Base-by-base conservation (phyloP, 192 early-diverging fungal genomes). In the Mortierella claussenii region DNA sequence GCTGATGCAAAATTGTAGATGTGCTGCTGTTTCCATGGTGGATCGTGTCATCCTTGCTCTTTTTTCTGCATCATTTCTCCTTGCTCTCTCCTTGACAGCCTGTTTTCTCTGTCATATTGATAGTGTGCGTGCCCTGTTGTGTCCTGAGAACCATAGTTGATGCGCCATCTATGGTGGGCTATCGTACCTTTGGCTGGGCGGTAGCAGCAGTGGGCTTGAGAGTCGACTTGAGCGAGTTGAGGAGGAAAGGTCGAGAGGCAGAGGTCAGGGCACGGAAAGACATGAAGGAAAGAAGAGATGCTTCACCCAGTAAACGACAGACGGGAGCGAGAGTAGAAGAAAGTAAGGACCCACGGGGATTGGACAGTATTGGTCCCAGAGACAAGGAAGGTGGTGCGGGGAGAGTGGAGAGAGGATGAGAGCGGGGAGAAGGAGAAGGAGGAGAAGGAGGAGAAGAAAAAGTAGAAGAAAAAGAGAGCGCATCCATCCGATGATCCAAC, bases 211-310 rank as follows among this genome's bases (percentile, higher is more conserved):
- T 54, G 31, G 73, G 65, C 65, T 76, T 76, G 56, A 76, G 27
- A 21, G 56, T 56, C 48, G 52, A 48, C 73, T 76, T 76, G 64
- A 76, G 20, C 5, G 73, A 76, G 64, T 76, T 76, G 73, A 66
- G 64, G 31, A 76, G 65, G 51, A 75, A 75, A 47, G 73, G 73
- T 67, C 73, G 50, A 42, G 73, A 76, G 46, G 45, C 65, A 52
- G 73, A 61, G 58, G 73, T 58, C 31, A 76, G 47, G 58, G 73
- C 57, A 32, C 73, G 73, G 60, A 76, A 57, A 62, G 73, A 76
- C 73, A 76, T 76, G 44, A 59, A 50, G 55, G 42, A 12, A 30
- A 18, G 28, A 37, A n/a, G n/a, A n/a, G n/a, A n/a, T n/a, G n/a
- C n/a, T n/a, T n/a, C n/a, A n/a, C n/a, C n/a, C n/a, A n/a, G n/a